Base-by-base conservation (phyloP, 2,329 filamentous ascomycete genomes). In the Paraconiothyrium sp. region DNA sequence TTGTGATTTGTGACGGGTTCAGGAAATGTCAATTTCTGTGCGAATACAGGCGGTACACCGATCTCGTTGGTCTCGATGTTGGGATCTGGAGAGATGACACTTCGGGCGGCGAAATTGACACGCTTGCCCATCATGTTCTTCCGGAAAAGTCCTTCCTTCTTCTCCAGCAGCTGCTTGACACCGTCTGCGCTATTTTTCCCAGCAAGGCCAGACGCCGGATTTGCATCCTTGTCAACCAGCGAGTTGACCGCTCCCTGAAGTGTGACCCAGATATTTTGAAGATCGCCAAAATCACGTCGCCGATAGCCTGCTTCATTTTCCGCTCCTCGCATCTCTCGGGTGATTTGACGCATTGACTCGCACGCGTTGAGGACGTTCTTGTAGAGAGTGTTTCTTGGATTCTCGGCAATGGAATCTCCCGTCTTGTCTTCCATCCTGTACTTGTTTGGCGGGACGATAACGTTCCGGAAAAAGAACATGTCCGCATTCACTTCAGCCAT, bases 81-180 rank as follows among this genome's bases (percentile, higher is more conserved):
- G 2, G 95, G 95, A 76, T 99, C 95, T 0, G 95, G 95, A 10
- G 94, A 98, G 71, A 99, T 99, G 77, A 99, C 95, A 85, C 92
- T 97, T 78, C 95, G 91, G 41, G 95, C 95, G 54, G 95, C 95
- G 77, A 95, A 98, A 79, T 99, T 98, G 81, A 99, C 95, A 84
- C 95, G 93, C 84, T 99, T 99, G 63, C 95, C 95, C 95, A 99
- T 99, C 95, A 99, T 98, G 80, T 99, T 97, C 84, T 97, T 98
- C 72, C 95, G 87, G 84, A 99, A 99, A 34, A 99, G 85, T 67
- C 95, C 95, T 76, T 99, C 96, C 81, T 99, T 99, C 85, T 99
- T 99, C 81, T 99, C 95, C 32, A 99, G 85, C 75, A 94, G 91
- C 76, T 99, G 95, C 81, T 99, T 99, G 81, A 99, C 97, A 70